phyloP scores from a whole-genome alignment of 441 rosid genomes.

The Eutrema salsugineum region DNA sequence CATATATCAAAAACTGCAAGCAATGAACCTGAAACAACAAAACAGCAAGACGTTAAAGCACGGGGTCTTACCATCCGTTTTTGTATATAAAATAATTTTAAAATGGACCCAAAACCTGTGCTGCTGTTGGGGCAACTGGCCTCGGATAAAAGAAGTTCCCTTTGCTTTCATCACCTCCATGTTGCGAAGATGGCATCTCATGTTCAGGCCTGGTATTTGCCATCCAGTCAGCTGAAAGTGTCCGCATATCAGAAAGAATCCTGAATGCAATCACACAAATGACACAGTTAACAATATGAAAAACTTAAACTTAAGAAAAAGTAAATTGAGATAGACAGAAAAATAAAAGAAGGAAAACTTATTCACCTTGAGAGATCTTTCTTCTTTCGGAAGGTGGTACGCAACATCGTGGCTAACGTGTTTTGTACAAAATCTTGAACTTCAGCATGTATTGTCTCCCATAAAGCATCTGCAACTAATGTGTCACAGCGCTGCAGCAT shows the following conservation, averaged over 20 bases:
- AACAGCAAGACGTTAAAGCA: neutral
- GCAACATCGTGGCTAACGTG: constrained; percentile 92
- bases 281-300: neutral
- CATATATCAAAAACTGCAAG: constrained; percentile 96
- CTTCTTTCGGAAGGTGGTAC: constrained; percentile 94
- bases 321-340: constrained; percentile 12
- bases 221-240: constrained; percentile 99
- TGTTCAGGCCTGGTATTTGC: constrained; percentile 91
- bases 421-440: constrained; percentile 99
- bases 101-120: constrained; percentile 65
- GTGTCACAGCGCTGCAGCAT: constrained; percentile 95
- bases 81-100: neutral
- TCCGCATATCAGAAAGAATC: constrained; percentile 99
- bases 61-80: neutral
- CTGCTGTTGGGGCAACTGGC: constrained; percentile 96
- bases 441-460: constrained; percentile 99
- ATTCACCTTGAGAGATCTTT: constrained; percentile 90
- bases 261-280: constrained; percentile 45
- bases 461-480: constrained; percentile 94
- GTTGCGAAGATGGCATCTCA: constrained; percentile 68
- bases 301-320: constrained; percentile 2
- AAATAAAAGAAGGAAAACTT: neutral
- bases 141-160: constrained; percentile 90
- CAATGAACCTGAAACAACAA: constrained; percentile 79
- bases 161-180: constrained; percentile 82